Percentiles rank a stretch among this genome's conserved stretches.
phyloP scores from a whole-genome alignment of 352 stramenopile genomes.

The Pythium phragmiticola region DNA sequence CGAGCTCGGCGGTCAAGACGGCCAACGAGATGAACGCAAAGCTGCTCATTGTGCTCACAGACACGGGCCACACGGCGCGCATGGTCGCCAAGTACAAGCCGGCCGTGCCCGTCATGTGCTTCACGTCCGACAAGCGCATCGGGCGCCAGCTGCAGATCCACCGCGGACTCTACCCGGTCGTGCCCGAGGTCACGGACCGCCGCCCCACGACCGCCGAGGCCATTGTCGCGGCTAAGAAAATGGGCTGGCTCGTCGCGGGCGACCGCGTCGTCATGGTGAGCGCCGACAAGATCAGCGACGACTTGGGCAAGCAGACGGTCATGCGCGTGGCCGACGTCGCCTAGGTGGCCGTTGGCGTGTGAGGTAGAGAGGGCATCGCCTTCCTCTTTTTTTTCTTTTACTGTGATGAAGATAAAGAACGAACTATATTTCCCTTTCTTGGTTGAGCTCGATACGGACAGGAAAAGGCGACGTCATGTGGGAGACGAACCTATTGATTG shows the following conservation, averaged over 20 bases:
- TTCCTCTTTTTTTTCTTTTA: neutral
- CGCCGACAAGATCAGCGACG: slow-evolving; percentile 73
- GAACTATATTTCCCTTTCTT: neutral
- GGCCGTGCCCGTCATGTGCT: slow-evolving; percentile 91
- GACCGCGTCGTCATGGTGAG: slow-evolving; percentile 90
- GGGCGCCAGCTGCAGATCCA: slow-evolving; percentile 91
- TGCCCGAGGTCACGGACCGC: slow-evolving; percentile 56
- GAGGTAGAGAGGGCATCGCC: neutral
- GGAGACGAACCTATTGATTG: neutral
- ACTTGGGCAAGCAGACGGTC: slow-evolving; percentile 81
- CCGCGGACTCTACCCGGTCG: slow-evolving; percentile 73
- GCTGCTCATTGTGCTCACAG: slow-evolving; percentile 83
- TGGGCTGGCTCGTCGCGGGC: slow-evolving; percentile 87
- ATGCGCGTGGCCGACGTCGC: slow-evolving; percentile 79
- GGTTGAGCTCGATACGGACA: too few species aligned
- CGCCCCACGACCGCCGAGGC: slow-evolving; percentile 79
- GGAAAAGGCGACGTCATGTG: too few species aligned
- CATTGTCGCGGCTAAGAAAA: slow-evolving; percentile 88
- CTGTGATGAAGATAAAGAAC: slow-evolving; percentile 7
- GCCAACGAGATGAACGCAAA: slow-evolving; percentile 83
- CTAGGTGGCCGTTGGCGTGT: slow-evolving; percentile 29
- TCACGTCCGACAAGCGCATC: slow-evolving; percentile 84
- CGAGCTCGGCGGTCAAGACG: slow-evolving; percentile 83
- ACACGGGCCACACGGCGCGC: slow-evolving; percentile 78
- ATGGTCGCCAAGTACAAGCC: slow-evolving; percentile 91